Conservation (phyloP, 192 early-diverging fungal genomes). For the Chytriomyces hyalinus region DNA sequence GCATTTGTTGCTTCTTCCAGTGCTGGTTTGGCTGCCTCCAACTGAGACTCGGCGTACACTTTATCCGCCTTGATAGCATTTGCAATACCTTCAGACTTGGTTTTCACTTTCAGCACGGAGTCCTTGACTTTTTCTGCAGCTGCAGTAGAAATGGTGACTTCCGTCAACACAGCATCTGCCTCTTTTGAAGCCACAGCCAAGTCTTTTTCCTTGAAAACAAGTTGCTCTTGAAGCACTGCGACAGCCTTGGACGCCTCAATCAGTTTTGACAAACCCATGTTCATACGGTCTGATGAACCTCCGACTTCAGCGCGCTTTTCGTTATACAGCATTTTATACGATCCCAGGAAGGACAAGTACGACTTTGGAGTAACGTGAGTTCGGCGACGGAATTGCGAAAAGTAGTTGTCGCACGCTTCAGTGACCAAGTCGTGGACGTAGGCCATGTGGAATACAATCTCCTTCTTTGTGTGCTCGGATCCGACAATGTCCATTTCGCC, state of each 20-base stretch:
- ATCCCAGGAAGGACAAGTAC: slow-evolving; percentile 65
- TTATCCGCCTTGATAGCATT: slow-evolving; percentile 70
- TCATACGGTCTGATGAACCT: slow-evolving; percentile 66
- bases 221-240: slow-evolving; percentile 64
- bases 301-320: slow-evolving; percentile 62
- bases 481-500: slow-evolving; percentile 62
- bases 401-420: slow-evolving; percentile 67
- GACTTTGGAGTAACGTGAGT: slow-evolving; percentile 72
- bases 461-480: slow-evolving; percentile 63
- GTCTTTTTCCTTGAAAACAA: slow-evolving; percentile 70
- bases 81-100: slow-evolving; percentile 67
- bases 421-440: slow-evolving; percentile 68
- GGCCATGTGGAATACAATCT: slow-evolving; percentile 66
- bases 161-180: slow-evolving; percentile 62
- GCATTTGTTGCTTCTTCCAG: slow-evolving; percentile 65
- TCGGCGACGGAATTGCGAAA: slow-evolving; percentile 62
- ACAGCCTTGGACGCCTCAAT: slow-evolving; percentile 68
- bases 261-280: slow-evolving; percentile 68
- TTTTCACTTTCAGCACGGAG: slow-evolving; percentile 67
- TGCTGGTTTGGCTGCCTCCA: slow-evolving; percentile 68
- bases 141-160: slow-evolving; percentile 62
- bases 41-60: slow-evolving; percentile 59
- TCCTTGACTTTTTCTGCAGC: slow-evolving; percentile 73
- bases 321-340: slow-evolving; percentile 60
- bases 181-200: slow-evolving; percentile 62